Evolutionary conservation across 2,329 filamentous ascomycete species (phyloP), one percentile per base, ranked within the genome.

Genomic region (Sphaceloma murrayae): DNA sequence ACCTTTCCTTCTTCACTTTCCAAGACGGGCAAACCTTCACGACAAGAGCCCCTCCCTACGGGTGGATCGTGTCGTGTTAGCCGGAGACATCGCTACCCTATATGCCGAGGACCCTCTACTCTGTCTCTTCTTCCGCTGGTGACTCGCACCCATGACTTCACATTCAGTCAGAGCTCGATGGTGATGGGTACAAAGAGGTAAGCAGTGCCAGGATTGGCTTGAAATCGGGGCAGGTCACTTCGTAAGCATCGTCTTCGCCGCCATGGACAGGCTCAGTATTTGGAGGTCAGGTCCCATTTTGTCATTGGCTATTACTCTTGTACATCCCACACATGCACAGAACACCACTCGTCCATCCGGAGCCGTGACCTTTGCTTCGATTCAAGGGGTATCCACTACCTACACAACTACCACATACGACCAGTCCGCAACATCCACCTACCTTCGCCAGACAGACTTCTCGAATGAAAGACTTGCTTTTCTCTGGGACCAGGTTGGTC

Each of bases 361-460:
- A 11, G 13, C 52, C 14, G 46, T 58, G 5, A 56, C 56, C 6
- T 63, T 62, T 40, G 43, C 52, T 6, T 45, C 54, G 1, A 59
- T 61, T 10, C 51, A 58, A 7, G 61, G 61, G 10, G 50, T 49
- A 3, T 52, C 48, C 3, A 50, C 50, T 0, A 38, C 45, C 3
- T 65, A 64, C 47, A 56, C 54, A 5, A 58, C 59, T 2, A 55
- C 56, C n/a, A 60, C 49, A 22, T 67, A 56, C 56, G 66, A 70
- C 55, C 58, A 58, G 27, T 65, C 65, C 4, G 62, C 65, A 1
- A 65, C 67, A 17, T 63, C 62, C 14, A 67, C 67, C 10, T 59
- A 66, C 8, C 56, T 64, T 31, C 61, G 56, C 3, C 67, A 68
- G 26, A 62, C 57, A 1, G 64, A 68, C 46, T 72, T 68, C 54